A percentile compares a stretch with the other conserved stretches of the same genome.
Evolutionary conservation across 805 yeast species (phyloP).

Genomic region (Kazachstania psychrophila): DNA sequence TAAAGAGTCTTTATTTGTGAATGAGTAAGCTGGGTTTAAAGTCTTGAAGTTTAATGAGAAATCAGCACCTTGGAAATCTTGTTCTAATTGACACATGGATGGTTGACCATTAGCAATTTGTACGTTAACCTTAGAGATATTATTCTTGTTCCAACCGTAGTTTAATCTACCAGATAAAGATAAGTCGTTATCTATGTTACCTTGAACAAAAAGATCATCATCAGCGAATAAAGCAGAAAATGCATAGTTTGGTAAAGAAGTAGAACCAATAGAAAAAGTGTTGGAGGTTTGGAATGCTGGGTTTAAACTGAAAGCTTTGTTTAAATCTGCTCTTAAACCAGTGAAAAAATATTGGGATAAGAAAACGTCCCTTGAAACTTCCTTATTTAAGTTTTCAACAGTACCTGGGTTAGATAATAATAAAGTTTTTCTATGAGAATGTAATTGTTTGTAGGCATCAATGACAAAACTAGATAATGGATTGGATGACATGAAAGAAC

Average conservation of each 20-base stretch:
- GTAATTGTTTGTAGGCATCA: slow-evolving; percentile 61
- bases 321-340: slow-evolving; percentile 92
- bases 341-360: slow-evolving; percentile 83
- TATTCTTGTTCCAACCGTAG: slow-evolving; percentile 78
- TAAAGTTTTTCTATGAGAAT: slow-evolving; percentile 71
- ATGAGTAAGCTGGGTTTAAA: slow-evolving; percentile 74
- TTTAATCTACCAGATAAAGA: slow-evolving; percentile 82
- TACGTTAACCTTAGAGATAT: slow-evolving; percentile 73
- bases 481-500: slow-evolving; percentile 63
- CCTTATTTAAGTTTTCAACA: slow-evolving; percentile 85
- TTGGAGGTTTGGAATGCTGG: slow-evolving; percentile 97
- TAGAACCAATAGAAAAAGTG: slow-evolving; percentile 81
- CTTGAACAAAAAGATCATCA: slow-evolving; percentile 80
- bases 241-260: slow-evolving; percentile 80
- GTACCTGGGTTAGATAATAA: slow-evolving; percentile 90
- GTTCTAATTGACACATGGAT: slow-evolving; percentile 90
- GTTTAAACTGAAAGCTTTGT: slow-evolving; percentile 80
- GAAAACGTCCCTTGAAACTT: slow-evolving; percentile 89
- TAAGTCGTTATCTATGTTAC: slow-evolving; percentile 79
- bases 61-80: slow-evolving; percentile 86
- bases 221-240: slow-evolving; percentile 83
- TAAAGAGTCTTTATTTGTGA: slow-evolving; percentile 7
- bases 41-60: slow-evolving; percentile 83
- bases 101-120: slow-evolving; percentile 87
- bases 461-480: slow-evolving; percentile 74